phyloP scores from a whole-genome alignment of 305 asterid species.

The Solanum aculeatissimum region DNA sequence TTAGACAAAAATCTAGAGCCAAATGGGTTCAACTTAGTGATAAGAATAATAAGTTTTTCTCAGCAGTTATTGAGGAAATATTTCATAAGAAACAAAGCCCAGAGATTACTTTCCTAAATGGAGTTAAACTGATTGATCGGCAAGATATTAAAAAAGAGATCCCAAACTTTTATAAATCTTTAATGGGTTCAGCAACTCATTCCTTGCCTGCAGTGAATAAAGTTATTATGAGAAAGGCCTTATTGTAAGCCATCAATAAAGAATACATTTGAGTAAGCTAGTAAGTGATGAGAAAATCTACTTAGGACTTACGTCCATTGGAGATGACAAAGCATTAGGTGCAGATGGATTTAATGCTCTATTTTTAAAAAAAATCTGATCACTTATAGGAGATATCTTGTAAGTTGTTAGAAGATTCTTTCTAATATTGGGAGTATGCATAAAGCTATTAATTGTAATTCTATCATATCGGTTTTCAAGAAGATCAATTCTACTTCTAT shows the following conservation, averaged over 20 bases:
- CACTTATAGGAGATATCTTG: too few relatives aligned
- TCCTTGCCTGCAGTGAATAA: too few relatives aligned
- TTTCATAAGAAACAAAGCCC: background rate
- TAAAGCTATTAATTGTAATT: too few relatives aligned
- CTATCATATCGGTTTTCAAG: background rate
- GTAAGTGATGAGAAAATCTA: background rate
- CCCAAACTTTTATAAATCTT: background rate
- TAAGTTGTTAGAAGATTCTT: background rate
- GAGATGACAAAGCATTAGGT: background rate
- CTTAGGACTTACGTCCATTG: background rate
- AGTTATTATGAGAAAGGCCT: background rate
- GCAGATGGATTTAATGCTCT: background rate
- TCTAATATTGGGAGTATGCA: background rate
- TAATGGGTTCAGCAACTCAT: background rate
- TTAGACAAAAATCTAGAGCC: too few relatives aligned
- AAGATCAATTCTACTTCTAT: background rate
- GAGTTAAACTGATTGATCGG: background rate
- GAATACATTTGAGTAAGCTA: background rate
- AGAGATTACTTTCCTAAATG: background rate
- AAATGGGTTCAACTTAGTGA: background rate
- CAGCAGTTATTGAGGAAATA: too few relatives aligned
- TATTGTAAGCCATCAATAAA: background rate
- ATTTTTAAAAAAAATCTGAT: background rate
- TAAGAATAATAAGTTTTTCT: too few relatives aligned
- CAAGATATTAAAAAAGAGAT: too few relatives aligned